Evolutionary conservation across 2,329 filamentous ascomycete genomes (phyloP).

Genomic region (Metarhizium robertsii): DNA sequence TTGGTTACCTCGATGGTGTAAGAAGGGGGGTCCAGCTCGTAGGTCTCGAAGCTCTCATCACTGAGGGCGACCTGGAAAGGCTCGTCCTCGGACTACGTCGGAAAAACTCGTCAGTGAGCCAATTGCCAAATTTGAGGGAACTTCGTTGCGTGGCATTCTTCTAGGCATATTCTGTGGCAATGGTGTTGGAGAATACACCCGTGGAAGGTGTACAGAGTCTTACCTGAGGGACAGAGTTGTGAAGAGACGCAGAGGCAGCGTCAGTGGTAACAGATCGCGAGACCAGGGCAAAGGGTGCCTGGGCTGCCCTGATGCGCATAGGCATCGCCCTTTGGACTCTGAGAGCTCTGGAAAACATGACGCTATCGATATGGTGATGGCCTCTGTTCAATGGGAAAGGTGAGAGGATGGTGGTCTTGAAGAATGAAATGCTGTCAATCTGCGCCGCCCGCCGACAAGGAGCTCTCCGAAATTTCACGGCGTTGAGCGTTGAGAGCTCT

Average conservation of each 20-base stretch:
- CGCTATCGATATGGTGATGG: constrained; percentile 17
- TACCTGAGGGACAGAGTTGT: constrained; percentile 55
- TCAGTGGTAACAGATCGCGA: constrained; percentile 85
- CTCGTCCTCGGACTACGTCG: constrained; percentile 76
- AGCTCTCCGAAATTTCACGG: constrained; percentile 35
- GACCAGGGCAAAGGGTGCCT: constrained; percentile 35
- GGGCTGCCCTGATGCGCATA: constrained; percentile 38
- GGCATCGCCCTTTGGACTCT: constrained; percentile 51
- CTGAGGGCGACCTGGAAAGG: constrained; percentile 86
- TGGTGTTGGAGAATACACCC: not conserved
- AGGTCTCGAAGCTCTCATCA: constrained; percentile 99
- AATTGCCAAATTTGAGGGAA: not conserved
- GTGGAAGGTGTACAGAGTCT: constrained; percentile 8
- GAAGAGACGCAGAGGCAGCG: constrained; percentile 83
- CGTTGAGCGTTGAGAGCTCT: constrained; percentile 32
- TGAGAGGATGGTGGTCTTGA: constrained; percentile 13
- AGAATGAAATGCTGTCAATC: constrained; percentile 16
- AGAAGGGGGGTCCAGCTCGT: constrained; percentile 91
- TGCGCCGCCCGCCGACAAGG: constrained; percentile 12
- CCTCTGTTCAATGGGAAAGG: constrained; percentile 22
- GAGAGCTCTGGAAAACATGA: constrained; percentile 65
- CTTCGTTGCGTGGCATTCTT: not conserved
- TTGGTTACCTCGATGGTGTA: constrained; percentile 93
- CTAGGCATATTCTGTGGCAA: not conserved
- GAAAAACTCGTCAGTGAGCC: constrained; percentile 10